Evolutionary conservation across 345 rosid species (phyloP), one percentile per base, ranked within the genome.

Genomic region (Linum trigynum): DNA sequence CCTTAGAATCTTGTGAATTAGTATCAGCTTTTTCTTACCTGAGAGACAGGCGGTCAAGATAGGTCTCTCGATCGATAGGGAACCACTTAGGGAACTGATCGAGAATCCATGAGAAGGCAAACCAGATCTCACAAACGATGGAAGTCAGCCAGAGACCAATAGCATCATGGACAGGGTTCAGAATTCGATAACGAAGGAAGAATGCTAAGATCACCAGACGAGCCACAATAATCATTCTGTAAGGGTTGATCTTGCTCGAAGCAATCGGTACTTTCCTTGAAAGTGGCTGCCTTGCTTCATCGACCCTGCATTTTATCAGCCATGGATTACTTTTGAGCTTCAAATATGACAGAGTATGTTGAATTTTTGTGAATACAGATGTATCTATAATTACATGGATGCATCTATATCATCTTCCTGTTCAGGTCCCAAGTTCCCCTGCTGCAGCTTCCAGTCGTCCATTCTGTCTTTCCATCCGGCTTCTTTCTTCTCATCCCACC

Each of bases 41-140:
- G 66, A 83, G 79, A 57, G 94, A 86, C 40, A 89, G 95, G 63
- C 96, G 90, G 71, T 92, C 97, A 38, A 92, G 89, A 69, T 92
- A 92, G 55, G 98, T 88, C 80, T 88, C 96, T 2, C 96, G 97
- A 50, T 92, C 91, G 59, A 94, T 84, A 15, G 95, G 99, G 65
- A 79, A 79, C 97, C 97, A 90, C 76, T 90, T 94, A 55, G 97
- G 98, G 72, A 90, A 92, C 87, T 92, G 96, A 83, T 92, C 98
- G 55, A 92, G 96, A 72, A 92, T 92, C 98, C 94, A 92, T 2
- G 98, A 92, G 65, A 92, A 57, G 2, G 98, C 98, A 56, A 92
- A 92, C 98, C 97, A 90, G 73, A 92, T 86, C 77, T 92, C 94
- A 72, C 97, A 94, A 67, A 84, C 79, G 38, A 90, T 82, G 71